Evolutionary conservation across 129 eudicot species (phyloP), one percentile per base, ranked within the genome.

Genomic region (Arctium lappa): DNA sequence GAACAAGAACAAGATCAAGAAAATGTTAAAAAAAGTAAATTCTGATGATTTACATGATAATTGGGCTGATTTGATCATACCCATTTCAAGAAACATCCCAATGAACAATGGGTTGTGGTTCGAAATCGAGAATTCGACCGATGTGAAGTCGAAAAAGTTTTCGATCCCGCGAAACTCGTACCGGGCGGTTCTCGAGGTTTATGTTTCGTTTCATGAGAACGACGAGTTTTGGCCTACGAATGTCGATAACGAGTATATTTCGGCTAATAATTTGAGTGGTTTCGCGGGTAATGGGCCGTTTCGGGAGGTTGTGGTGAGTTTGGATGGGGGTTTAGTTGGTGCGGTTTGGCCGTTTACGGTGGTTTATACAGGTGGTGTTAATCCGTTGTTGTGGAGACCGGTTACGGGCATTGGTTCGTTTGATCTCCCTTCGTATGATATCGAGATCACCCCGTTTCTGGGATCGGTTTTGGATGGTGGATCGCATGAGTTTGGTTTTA

Each of bases 21-120:
- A 77, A 53, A 0, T 16, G 8, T 16, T 18, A 37, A 83, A 76
- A 11, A 0, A 11, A 1, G 82, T 40, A 69, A 13, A 68, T 66
- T 73, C 29, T 16, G 78, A 40, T 78, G 0, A 68, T 39, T 81
- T 34, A 40, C 8, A 40, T 76, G 31, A 63, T 60, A 68, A 84
- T 63, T 80, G 84, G 80, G 98, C 98, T 62, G 92, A 92, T 90
- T 81, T 91, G 88, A 90, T 94, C 40, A 32, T 94, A 36, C 98
- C 98, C 86, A 92, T 94, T 81, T 94, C 98, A 0, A 80, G 94
- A 80, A 86, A 79, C 63, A 65, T 87, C 77, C 97, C 91, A 0
- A 46, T 83, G 86, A 90, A 89, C 60, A 95, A 89, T 63, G 98
- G 98, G 82, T 88, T 94, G 82, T 94, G 98, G 98, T 94, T 94